Evolutionary conservation across 2,329 filamentous ascomycete species (phyloP).

Genomic region (Fusarium anthophilum): DNA sequence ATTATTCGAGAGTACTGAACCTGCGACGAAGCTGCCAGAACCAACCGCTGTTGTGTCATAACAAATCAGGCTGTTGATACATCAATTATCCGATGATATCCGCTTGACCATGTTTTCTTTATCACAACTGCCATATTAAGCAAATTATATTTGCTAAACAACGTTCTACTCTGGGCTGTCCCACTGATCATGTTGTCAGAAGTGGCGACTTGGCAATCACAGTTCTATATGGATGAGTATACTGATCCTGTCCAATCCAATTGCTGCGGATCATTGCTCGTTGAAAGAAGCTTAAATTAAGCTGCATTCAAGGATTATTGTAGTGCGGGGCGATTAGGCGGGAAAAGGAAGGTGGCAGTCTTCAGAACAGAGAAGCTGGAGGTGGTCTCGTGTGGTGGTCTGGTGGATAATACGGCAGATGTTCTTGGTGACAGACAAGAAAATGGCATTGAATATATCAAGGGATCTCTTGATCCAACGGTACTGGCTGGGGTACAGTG

Average conservation of each 20-base stretch:
- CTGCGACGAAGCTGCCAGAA: background rate
- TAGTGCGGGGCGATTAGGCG: slow-evolving; percentile 19
- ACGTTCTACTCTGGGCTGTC: background rate
- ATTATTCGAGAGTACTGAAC: background rate
- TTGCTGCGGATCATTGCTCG: background rate
- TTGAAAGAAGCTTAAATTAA: slow-evolving; percentile 40
- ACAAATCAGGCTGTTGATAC: background rate
- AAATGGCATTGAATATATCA: background rate
- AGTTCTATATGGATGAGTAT: background rate
- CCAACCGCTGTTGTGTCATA: background rate
- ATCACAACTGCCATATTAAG: background rate
- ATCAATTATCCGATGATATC: background rate
- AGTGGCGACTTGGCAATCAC: background rate
- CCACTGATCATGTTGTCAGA: background rate
- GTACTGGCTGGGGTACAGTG: background rate
- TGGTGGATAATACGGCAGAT: background rate
- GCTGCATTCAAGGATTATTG: slow-evolving; percentile 18
- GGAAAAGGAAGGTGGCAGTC: slow-evolving; percentile 38
- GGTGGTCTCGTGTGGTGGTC: slow-evolving; percentile 3
- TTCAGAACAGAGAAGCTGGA: background rate
- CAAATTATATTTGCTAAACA: background rate
- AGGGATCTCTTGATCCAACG: background rate
- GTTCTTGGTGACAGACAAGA: background rate
- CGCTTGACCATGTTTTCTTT: background rate
- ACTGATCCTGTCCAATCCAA: background rate